Evolutionary conservation across 129 eudicot genomes (phyloP), one percentile per base, ranked within the genome.

Genomic region (Flaveria trinervia): DNA sequence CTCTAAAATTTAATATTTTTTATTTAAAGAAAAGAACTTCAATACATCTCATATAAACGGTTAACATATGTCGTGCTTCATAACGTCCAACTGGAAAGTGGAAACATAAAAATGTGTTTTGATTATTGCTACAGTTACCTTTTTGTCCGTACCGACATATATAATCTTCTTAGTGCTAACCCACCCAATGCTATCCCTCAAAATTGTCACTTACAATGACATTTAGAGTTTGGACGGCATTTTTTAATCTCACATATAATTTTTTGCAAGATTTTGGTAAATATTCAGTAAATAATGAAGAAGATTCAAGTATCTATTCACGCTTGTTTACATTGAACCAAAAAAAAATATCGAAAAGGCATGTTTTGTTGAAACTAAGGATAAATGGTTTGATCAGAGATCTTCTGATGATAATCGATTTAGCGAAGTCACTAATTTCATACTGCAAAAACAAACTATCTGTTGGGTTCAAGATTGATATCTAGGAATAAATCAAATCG

Each of bases 51-150:
- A 7, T 56, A 18, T 20, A 18, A 20, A 56, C 64, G 64, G 64
- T 56, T 59, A 11, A 25, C 25, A 12, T 59, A 22, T 23, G 36
- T 33, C 11, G 30, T 59, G 39, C 66, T 25, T 25, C 66, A 39
- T 59, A 59, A 59, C 66, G 39, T 59, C 66, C 66, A 59, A 59
- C 66, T 36, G 41, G 41, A 36, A 36, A 36, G 41, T 20, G 64
- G 54, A 14, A 59, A 9, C 66, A 59, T 22, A 22, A 59, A 25
- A 59, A 22, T 11, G 4, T 10, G 65, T 3, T 22, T 52, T 59
- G 4, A 59, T 59, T 59, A 23, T 11, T 23, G 15, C 11, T 22
- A 23, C 0, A 16, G 2, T 23, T 59, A 5, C 65, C 16, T 59
- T 23, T 59, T 22, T 59, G 39, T 59, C 65, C 30, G 6, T 59